Percentiles rank a stretch among this genome's conserved stretches.
Evolutionary conservation across 305 asterid genomes (phyloP).

Genomic region (Fraxinus albicans): DNA sequence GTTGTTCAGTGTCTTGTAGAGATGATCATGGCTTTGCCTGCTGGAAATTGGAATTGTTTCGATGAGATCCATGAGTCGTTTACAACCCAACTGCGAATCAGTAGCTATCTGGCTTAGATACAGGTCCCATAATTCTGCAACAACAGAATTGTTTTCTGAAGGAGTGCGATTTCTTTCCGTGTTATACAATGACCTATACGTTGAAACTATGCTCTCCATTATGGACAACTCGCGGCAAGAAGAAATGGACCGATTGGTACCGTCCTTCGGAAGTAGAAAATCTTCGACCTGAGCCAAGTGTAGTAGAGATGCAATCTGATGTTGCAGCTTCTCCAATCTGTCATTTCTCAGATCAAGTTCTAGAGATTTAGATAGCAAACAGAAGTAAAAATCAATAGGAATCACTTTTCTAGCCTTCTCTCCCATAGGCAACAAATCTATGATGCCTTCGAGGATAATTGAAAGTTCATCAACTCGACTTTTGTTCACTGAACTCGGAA

Average conservation of each 20-base stretch:
- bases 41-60: conserved; percentile 52
- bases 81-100: conserved; percentile 38
- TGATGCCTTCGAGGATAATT: conserved; percentile 41
- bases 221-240: conserved; percentile 33
- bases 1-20: conserved; percentile 52
- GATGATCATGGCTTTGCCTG: conserved; percentile 66
- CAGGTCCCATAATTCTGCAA: conserved; percentile 62
- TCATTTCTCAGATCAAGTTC: conserved; percentile 35
- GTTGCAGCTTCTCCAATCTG: conserved; percentile 45
- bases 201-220: conserved; percentile 54
- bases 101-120: conserved; percentile 51
- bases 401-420: conserved; percentile 45
- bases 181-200: conserved; percentile 30
- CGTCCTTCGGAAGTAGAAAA: conserved; percentile 34
- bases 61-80: conserved; percentile 50
- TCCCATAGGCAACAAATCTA: conserved; percentile 50
- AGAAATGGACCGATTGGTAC: conserved; percentile 20
- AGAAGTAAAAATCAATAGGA: conserved; percentile 66
- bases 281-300: conserved; percentile 57
- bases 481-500: conserved; percentile 14
- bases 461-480: conserved; percentile 10
- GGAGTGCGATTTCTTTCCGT: conserved; percentile 31
- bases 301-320: conserved; percentile 42
- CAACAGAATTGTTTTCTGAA: conserved; percentile 28
- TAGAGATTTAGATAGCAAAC: conserved; percentile 45